Evolutionary conservation across 371 early-diverging fungal genomes (phyloP), one percentile per base, ranked within the genome.

Genomic region (Mortierella sp.): DNA sequence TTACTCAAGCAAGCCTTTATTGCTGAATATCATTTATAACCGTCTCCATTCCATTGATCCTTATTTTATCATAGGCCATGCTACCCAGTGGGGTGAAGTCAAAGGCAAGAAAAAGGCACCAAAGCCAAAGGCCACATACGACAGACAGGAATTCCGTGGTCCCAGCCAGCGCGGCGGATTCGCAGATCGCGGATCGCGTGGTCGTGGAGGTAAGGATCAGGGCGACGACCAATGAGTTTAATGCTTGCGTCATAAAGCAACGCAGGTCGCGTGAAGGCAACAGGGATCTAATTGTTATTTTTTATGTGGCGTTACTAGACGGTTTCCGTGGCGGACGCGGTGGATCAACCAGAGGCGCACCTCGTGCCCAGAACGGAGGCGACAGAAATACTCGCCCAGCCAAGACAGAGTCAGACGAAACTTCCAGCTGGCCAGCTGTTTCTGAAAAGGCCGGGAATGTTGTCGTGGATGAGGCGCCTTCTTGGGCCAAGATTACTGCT

Each of bases 1-100:
- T 21, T 54, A 24, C 21, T 54, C 54, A 54, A 54, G 21, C 21
- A 67, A 40, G 40, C 37, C 28, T 55, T 53, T 37, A 13, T 13
- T 10, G 28, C 4, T 28, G 28, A 40, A 16, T 71, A 48, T 55
- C 64, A 9, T n/a, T 57, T n/a, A 24, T 74, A 69, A 51, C 72
- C 14, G 21, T 26, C 28, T 24, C 61, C 64, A 69, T 24, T 21
- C 37, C 6, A 40, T 67, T 67, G 24, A 67, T 40, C 64, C 28
- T 73, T 48, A 31, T 81, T 70, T 57, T 61, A 61, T 44, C 21
- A 13, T 89, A 97, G 97, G 98, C 75, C 95, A 92, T 84, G 95
- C 95, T 26, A 91, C 88, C 72, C 95, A 96, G 86, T 98, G 98
- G 97, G 97, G 95, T 50, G 97, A 97, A 89, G 98, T 97, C 77